Base-by-base conservation (phyloP, 2,329 filamentous ascomycete species). In the Cadophora gregata region DNA sequence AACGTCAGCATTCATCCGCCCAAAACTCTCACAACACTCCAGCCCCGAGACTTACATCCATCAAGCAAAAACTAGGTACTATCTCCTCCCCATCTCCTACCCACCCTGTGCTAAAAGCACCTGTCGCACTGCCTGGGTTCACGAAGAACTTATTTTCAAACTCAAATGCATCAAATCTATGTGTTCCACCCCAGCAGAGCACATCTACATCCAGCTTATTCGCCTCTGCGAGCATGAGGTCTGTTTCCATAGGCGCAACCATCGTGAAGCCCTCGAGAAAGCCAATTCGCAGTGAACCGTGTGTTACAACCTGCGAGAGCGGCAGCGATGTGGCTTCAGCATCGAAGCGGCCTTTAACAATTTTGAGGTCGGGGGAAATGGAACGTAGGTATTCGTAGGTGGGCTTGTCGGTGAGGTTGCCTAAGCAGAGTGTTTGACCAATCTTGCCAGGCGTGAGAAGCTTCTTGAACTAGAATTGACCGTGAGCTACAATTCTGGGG, bases 61-160 rank as follows among this genome's bases (percentile, higher is more conserved):
- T 97, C 79, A 98, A 81, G 77, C 96, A 97, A 80, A 98, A 97
- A 78, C 93, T 97, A 29, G 95, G 95, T 65, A 89, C 90, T 27
- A 91, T 91, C 64, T 95, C 91, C 76, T 92, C 88, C n/a, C 81
- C 83, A 48, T 85, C 85, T 61, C 81, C 80, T 24, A 81, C 81
- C 84, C 86, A 89, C 24, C 85, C 84, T 1, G 84, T 85, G 25
- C 85, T 81, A 70, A 87, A 87, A 2, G 88, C 88, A 10, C 88
- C 88, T 5, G 88, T 90, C 27, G 87, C 88, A 75, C 85, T 89
- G 3, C 88, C 88, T 1, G 88, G 88, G 75, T 90, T 90, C 71
- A 90, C 86, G 72, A 90, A 90, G 80, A 90, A 90, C 82, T 90
- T 90, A 81, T 90, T 88, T 85, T 89, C 89, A 77, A 90, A 90